Conservation (phyloP, 331 rosid genomes). For the Phaseolus coccineus region DNA sequence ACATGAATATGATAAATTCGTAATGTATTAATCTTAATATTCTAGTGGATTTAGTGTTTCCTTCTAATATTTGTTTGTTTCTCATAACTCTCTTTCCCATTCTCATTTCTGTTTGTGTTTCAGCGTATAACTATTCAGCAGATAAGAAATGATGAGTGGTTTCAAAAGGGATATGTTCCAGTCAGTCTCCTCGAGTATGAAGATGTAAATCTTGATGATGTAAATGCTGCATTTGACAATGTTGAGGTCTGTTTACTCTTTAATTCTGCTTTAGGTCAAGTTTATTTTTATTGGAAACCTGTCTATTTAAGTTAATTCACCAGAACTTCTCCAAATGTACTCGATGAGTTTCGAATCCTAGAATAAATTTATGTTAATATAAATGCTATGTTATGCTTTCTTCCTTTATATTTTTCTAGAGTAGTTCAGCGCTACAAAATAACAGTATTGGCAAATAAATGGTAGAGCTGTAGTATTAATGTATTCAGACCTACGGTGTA, state of each 20-base stretch:
- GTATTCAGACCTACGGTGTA: conserved; percentile 3
- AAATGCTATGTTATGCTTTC: background rate
- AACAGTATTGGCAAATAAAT: conserved; percentile 20
- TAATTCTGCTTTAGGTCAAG: conserved; percentile 21
- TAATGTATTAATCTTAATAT: conserved; percentile 5
- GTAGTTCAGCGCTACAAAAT: conserved; percentile 30
- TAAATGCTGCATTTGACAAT: conserved; percentile 81
- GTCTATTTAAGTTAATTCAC: conserved; percentile 6
- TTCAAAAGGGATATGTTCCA: conserved; percentile 62
- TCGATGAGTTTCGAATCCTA: conserved; percentile 23
- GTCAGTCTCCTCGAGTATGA: conserved; percentile 72
- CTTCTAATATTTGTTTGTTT: conserved; percentile 32
- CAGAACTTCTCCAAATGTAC: conserved; percentile 6
- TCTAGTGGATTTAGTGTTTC: conserved; percentile 21
- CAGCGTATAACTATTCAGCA: conserved; percentile 79
- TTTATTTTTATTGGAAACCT: conserved; percentile 4
- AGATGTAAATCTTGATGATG: conserved; percentile 92
- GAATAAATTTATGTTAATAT: background rate
- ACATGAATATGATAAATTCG: background rate
- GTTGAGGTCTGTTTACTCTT: conserved; percentile 66
- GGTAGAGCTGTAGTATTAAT: background rate
- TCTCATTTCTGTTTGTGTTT: conserved; percentile 41
- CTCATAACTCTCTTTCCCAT: conserved; percentile 39
- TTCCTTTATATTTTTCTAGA: background rate
- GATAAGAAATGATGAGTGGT: conserved; percentile 87